Conservation (phyloP, 129 eudicot genomes). For the Flaveria ramosissima region DNA sequence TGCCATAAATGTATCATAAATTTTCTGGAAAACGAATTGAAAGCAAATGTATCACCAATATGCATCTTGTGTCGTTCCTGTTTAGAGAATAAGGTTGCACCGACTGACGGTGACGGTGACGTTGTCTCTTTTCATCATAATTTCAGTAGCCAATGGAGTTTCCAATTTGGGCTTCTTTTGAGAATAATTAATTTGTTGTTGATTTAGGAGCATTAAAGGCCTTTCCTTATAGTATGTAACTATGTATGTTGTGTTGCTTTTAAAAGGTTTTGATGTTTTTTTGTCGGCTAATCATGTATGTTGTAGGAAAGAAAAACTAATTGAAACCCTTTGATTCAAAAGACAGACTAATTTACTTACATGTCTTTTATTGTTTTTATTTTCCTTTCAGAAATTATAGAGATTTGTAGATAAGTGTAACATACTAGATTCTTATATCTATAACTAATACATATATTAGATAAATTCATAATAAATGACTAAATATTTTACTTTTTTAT, state of each 20-base stretch:
- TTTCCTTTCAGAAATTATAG: no score
- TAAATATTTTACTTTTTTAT: no score
- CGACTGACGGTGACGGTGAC: conserved; percentile 26
- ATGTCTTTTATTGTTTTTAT: no score
- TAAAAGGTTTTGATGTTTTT: background rate
- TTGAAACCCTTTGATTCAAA: no score
- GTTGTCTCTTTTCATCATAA: conserved; percentile 33
- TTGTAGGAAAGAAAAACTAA: no score
- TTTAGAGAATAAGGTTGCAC: conserved; percentile 32
- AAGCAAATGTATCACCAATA: no score
- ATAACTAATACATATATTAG: no score
- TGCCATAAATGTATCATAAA: conserved; percentile 30
- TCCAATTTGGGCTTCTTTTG: conserved; percentile 19
- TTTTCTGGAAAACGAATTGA: background rate
- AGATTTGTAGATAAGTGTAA: no score
- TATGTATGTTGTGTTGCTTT: background rate
- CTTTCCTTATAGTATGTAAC: background rate
- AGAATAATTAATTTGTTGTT: conserved; percentile 31
- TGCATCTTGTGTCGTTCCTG: background rate
- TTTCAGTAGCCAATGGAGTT: conserved; percentile 12
- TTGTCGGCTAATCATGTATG: background rate
- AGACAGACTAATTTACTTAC: no score
- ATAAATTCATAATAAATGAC: no score
- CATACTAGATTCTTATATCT: no score
- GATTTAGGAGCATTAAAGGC: no score